phyloP scores from a whole-genome alignment of 495 filamentous ascomycete species.

The Rhypophila decipiens region DNA sequence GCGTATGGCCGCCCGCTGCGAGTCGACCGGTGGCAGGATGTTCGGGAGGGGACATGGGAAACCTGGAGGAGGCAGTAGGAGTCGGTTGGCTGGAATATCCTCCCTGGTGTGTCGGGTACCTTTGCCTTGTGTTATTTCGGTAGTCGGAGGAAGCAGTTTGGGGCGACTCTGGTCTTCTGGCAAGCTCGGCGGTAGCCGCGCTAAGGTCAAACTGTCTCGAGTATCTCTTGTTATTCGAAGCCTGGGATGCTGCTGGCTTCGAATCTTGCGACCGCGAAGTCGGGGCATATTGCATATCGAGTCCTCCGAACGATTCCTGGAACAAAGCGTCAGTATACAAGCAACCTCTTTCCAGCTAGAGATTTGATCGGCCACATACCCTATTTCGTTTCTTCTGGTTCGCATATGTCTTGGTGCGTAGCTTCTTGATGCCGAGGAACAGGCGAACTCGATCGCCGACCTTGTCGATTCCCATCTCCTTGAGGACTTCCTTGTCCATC shows the following conservation, averaged over 20 bases:
- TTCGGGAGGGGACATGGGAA: conserved; percentile 33
- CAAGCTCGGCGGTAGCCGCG: too few relatives aligned
- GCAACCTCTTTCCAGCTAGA: conserved; percentile 2
- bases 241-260: too few relatives aligned
- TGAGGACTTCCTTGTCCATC: conserved; percentile 91
- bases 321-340: conserved; percentile 8
- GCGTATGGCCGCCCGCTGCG: conserved; percentile 43
- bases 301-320: conserved; percentile 65
- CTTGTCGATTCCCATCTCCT: conserved; percentile 98
- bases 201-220: conserved; percentile 62
- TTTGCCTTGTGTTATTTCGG: too few relatives aligned
- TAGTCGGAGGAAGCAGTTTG: too few relatives aligned
- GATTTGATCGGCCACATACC: conserved; percentile 50
- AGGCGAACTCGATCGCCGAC: conserved; percentile 96
- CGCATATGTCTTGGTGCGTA: conserved; percentile 76
- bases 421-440: conserved; percentile 84
- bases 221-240: conserved; percentile 65
- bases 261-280: too few relatives aligned
- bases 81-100: conserved; percentile 27
- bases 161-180: too few relatives aligned
- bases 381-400: conserved; percentile 81
- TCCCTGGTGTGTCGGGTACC: conserved; percentile 35
- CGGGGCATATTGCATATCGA: conserved; percentile 57
- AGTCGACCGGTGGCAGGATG: conserved; percentile 31
- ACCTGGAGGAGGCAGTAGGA: conserved; percentile 24